Conservation (phyloP, 2,329 filamentous ascomycete species). For the Aspergillus amoenus region DNA sequence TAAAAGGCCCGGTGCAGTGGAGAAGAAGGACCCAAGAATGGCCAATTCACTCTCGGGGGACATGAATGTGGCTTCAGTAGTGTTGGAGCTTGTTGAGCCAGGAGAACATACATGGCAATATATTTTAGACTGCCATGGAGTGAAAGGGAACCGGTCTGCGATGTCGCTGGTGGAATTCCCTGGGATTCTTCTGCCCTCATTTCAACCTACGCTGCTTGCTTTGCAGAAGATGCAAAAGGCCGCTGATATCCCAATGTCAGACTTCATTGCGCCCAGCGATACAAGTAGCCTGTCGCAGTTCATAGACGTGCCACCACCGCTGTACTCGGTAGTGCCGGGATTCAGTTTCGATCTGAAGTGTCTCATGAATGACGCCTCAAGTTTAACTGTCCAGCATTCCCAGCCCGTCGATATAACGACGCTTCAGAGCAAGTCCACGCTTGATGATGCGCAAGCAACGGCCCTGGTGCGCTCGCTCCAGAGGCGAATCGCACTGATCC, state of each 20-base stretch:
- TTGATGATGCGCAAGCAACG: slow-evolving; percentile 23
- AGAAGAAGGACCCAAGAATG: neutral
- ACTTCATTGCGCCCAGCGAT: slow-evolving; percentile 39
- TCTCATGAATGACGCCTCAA: slow-evolving; percentile 24
- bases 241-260: slow-evolving; percentile 50
- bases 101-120: slow-evolving; percentile 22
- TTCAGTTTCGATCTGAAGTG: slow-evolving; percentile 49
- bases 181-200: slow-evolving; percentile 58
- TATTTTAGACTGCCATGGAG: slow-evolving; percentile 17
- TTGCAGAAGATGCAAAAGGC: slow-evolving; percentile 54
- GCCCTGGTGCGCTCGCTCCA: slow-evolving; percentile 21
- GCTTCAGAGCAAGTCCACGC: slow-evolving; percentile 16
- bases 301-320: slow-evolving; percentile 41
- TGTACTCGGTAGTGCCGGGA: slow-evolving; percentile 49
- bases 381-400: slow-evolving; percentile 18
- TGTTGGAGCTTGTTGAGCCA: slow-evolving; percentile 28
- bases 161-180: slow-evolving; percentile 60
- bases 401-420: slow-evolving; percentile 18
- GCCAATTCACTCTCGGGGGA: slow-evolving; percentile 26
- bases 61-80: slow-evolving; percentile 26
- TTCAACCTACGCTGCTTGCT: slow-evolving; percentile 56
- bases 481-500: slow-evolving; percentile 22
- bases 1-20: neutral
- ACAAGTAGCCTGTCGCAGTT: slow-evolving; percentile 25
- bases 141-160: neutral